These are phyloP conservation scores for Thuja plicata DNA, from an alignment of 83 land plant species.

Conservation along the genomic window DNA sequence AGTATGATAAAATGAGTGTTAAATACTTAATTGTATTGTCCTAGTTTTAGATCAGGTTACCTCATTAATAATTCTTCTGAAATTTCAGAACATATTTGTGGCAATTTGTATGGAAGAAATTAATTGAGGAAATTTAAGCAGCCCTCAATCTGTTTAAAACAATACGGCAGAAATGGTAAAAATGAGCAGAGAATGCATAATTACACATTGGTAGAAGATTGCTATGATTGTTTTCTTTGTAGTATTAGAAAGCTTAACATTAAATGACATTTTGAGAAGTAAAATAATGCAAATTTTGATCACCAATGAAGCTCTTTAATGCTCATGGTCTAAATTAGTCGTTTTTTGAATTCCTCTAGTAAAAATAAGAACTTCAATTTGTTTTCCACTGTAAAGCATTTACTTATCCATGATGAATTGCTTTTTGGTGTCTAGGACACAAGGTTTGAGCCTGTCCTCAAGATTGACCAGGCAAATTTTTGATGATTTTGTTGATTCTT, in stretches of 20 bases:
- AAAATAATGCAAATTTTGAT: not conserved
- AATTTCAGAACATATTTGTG: not conserved
- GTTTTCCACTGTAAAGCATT: not conserved
- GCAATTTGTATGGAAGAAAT: not conserved
- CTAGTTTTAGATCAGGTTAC: not conserved
- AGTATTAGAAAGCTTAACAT: not conserved
- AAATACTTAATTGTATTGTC: not conserved
- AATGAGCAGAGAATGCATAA: not conserved
- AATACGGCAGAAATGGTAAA: not conserved
- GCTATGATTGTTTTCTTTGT: not conserved
- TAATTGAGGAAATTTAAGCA: not conserved
- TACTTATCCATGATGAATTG: not conserved
- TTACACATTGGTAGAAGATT: not conserved
- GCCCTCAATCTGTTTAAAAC: not conserved
- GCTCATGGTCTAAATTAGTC: not conserved
- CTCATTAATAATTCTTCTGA: not conserved
- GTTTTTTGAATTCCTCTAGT: not conserved
- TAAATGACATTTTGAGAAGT: not conserved
- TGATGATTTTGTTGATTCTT: not conserved
- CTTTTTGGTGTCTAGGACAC: not conserved
- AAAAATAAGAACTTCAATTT: too few species aligned
- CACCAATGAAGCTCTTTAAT: not conserved
- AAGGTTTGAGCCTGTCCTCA: not conserved
- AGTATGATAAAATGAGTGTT: not conserved
- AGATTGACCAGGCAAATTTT: not conserved